phyloP scores from a whole-genome alignment of 179 eudicot species.

The Nepenthes alata region DNA sequence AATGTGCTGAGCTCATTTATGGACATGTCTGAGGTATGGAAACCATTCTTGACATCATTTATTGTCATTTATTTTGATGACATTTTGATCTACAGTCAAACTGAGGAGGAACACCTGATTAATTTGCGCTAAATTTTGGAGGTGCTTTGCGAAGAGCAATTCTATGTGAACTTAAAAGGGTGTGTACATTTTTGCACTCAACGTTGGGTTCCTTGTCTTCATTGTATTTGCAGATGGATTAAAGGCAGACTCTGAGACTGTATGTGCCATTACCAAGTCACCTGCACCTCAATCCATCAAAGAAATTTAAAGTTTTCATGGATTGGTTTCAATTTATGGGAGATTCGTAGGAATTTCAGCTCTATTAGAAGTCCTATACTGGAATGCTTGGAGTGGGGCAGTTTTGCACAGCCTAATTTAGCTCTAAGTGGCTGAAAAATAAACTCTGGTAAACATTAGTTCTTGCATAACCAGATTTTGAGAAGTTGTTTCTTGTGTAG shows the following conservation, averaged over 20 bases:
- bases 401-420: background rate
- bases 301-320: background rate
- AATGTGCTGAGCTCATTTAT: background rate
- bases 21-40: background rate
- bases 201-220: background rate
- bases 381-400: background rate
- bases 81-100: background rate
- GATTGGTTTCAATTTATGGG: background rate
- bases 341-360: background rate
- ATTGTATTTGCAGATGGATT: background rate
- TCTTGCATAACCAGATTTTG: background rate
- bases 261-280: background rate
- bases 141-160: background rate
- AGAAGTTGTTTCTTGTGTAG: background rate
- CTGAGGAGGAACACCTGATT: background rate
- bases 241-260: background rate
- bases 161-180: background rate
- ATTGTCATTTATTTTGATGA: background rate
- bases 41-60: background rate
- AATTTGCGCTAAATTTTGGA: background rate
- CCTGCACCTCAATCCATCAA: background rate
- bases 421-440: background rate
- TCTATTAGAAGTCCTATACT: background rate
- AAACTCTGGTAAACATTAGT: background rate
- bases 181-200: background rate